A percentile compares a stretch with the other conserved stretches of the same genome.
Evolutionary conservation across 108 stramenopile species (phyloP).

Genomic region (Schizochytrium sp.): DNA sequence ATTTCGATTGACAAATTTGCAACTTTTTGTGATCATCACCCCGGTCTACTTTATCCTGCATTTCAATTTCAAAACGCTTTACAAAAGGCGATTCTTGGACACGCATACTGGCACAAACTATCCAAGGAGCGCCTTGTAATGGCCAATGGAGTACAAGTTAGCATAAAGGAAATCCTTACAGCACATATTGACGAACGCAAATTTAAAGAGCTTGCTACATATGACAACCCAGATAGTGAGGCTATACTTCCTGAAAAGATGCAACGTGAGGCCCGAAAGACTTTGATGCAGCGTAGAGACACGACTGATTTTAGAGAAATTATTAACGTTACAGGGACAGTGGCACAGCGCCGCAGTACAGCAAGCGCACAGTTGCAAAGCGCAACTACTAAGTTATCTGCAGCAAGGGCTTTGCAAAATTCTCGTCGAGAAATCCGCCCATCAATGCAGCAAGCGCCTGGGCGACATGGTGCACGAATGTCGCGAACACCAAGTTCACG

Average conservation of each 20-base stretch:
- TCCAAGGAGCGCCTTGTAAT: conserved; percentile 67
- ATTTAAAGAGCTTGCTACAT: conserved; percentile 53
- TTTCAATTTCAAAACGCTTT: conserved; percentile 71
- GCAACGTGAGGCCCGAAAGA: conserved; percentile 34
- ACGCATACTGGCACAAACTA: conserved; percentile 68
- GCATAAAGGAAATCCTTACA: conserved; percentile 67
- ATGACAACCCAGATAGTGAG: conserved; percentile 9
- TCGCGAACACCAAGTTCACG: no score
- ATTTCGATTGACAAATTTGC: conserved; percentile 68
- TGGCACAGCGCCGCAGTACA: background rate
- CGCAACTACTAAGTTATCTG: no score
- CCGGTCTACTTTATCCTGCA: conserved; percentile 73
- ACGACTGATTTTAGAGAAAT: conserved; percentile 12
- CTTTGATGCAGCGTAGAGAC: background rate
- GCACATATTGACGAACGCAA: conserved; percentile 68
- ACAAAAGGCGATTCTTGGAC: conserved; percentile 70
- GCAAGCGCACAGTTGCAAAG: no score
- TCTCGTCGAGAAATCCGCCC: no score
- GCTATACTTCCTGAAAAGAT: background rate
- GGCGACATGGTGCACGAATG: no score
- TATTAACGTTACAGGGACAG: background rate
- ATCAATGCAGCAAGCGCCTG: no score
- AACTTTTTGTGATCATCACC: conserved; percentile 74
- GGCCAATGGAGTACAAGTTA: conserved; percentile 68
- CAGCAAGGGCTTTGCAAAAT: no score